A percentile compares a stretch with the other conserved stretches of the same genome.
These are phyloP conservation scores for Ophidiomyces ophidiicola DNA, from an alignment of 2,329 filamentous ascomycete species.

Conservation along the genomic window DNA sequence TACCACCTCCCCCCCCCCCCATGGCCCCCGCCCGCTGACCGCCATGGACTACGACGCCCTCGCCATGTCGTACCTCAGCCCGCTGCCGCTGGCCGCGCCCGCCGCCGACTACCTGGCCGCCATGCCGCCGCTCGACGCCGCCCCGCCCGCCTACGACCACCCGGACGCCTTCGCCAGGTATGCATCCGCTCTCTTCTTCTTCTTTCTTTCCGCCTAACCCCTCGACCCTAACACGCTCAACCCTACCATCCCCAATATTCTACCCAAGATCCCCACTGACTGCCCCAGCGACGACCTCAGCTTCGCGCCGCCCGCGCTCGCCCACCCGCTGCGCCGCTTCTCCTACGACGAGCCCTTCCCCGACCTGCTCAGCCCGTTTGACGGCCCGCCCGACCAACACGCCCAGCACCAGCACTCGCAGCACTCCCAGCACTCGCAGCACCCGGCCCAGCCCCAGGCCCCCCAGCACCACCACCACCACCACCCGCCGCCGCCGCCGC, in stretches of 20 bases:
- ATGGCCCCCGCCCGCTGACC: conserved; percentile 12
- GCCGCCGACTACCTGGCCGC: conserved; percentile 37
- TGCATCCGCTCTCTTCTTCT: conserved; percentile 12
- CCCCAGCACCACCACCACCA: too few relatives aligned
- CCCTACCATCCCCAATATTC: conserved; percentile 4
- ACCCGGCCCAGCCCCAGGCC: too few relatives aligned
- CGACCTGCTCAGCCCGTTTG: conserved; percentile 32
- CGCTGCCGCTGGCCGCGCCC: conserved; percentile 44
- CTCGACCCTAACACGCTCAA: conserved; percentile 18
- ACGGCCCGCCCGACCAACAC: conserved; percentile 37
- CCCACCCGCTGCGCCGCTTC: conserved; percentile 38
- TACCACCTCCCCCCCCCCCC: neutral
- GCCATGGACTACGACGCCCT: conserved; percentile 48
- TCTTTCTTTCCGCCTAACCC: conserved; percentile 14
- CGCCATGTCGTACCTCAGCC: conserved; percentile 51
- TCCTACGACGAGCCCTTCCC: conserved; percentile 41
- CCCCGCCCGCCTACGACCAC: conserved; percentile 49
- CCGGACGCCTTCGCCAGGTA: conserved; percentile 52
- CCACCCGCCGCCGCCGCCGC: conserved; percentile 20
- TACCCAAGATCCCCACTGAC: conserved; percentile 4
- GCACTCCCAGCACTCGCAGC: too few relatives aligned
- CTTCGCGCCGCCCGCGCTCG: conserved; percentile 35
- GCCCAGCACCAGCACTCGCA: conserved; percentile 6
- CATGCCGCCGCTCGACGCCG: conserved; percentile 43
- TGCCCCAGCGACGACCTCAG: conserved; percentile 38